Base-by-base conservation (phyloP, 2,329 filamentous ascomycete genomes). In the Paecilomyces sp. region DNA sequence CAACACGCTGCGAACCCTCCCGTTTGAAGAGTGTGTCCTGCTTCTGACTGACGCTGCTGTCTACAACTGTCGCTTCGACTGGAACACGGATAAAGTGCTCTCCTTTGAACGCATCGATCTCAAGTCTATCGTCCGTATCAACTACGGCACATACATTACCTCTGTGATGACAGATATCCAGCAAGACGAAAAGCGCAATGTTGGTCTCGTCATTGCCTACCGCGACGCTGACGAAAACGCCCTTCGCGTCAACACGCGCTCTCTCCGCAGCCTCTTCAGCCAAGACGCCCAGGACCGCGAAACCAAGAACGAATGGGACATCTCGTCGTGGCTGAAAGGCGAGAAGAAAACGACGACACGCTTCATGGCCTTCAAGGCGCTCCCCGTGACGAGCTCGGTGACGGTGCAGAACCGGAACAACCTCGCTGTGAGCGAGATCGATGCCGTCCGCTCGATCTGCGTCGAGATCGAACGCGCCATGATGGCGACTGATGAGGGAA, bases 51-150 rank as follows among this genome's bases (percentile, higher is more conserved):
- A 96, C 64, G 81, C 83, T 0, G 93, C 92, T 0, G 73, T 97
- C 2, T 97, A 97, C 71, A 86, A 91, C 62, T 97, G 92, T 72
- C 86, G 90, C 13, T 92, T 97, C 67, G 92, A 97, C 74, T 97
- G 93, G 92, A 89, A 90, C 63, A 88, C 92, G 7, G 94, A 97
- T 76, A 97, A 97, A 71, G 90, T 99, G 1, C 88, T 89, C 12
- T 92, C 89, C 0, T 97, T 97, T 72, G 92, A 97, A 75, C 83
- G 92, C 7, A 86, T 97, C 13, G 87, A 89, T 60, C 81, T 97
- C 7, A 81, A 84, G 22, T 89, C 91, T 60, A 79, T 99, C 36
- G 82, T 83, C 1, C 81, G 83, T 25, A 85, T 99, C 66, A 87
- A 87, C 69, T 85, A 88, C 61, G 94, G 94, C 22, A 88, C 91